Base-by-base conservation (phyloP, 2,329 filamentous ascomycete genomes). In the Arthrocladium fulminans region DNA sequence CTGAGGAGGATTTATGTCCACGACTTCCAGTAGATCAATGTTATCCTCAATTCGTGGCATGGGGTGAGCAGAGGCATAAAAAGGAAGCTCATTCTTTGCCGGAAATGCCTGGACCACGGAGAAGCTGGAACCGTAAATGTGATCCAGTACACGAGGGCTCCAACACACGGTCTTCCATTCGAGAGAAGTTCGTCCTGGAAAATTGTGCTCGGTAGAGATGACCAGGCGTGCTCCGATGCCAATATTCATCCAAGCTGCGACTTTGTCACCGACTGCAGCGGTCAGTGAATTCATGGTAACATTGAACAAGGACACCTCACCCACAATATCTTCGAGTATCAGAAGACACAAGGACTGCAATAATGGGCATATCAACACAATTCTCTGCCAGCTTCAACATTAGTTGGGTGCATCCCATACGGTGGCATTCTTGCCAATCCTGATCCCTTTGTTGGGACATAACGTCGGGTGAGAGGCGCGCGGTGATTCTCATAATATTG, bases 401-500 rank as follows among this genome's bases (percentile, higher is more conserved):
- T 19, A 47, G 17, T n/a, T 50, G 35, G 8, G 48, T 40, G 10
- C 52, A 67, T 1, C 65, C 61, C 56, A 67, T 69, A n/a, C 63
- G 60, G 43, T 61, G 62, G 9, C 65, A 60, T 37, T 62, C 52
- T 20, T 53, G 55, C 1, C 59, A 50, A 6, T 59, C 48, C 20
- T 61, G 56, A 13, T 54, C 56, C 1, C 50, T 49, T 24, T 53
- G 54, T 13, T 54, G 52, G 27, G 42, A 54, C 34, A 61, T 54
- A 2, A 56, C 40, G 13, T 64, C 50, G 1, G 62, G 59, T 1
- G 61, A 62, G 48, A 74, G 76, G 2, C 73, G 65, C 2, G 67
- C 59, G 1, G 65, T 63, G 32, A 76, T 52, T 2, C 70, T 67
- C 24, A 74, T 55, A 50, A 64, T 73, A 64, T 19, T 61, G 54